Conservation (phyloP, 805 yeast genomes). For the Pichia sporocuriosa region DNA sequence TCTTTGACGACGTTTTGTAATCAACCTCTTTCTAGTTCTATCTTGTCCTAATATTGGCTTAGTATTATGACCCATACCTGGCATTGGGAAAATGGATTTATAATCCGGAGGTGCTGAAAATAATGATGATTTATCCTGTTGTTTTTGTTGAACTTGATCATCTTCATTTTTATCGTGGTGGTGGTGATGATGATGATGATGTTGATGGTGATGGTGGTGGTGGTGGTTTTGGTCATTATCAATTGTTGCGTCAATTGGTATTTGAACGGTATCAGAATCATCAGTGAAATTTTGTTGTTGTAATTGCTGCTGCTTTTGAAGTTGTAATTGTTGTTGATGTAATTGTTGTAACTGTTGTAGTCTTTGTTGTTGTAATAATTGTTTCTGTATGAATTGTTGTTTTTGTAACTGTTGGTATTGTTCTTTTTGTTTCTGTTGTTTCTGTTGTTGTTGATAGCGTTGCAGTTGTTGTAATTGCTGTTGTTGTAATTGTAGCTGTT, state of each 20-base stretch:
- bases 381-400: slow-evolving; percentile 4
- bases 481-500: slow-evolving; percentile 7
- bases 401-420: slow-evolving; percentile 6
- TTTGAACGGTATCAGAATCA: background rate
- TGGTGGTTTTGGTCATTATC: too few species aligned
- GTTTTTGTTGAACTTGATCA: too few species aligned
- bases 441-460: background rate
- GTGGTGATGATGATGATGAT: slow-evolving; percentile 1
- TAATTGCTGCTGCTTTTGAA: background rate
- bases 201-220: too few species aligned
- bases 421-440: slow-evolving; percentile 2
- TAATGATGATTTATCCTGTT: too few species aligned
- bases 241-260: too few species aligned
- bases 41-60: slow-evolving; percentile 12
- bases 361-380: background rate
- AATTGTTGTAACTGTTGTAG: slow-evolving; percentile 2
- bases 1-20: slow-evolving; percentile 13
- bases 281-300: background rate
- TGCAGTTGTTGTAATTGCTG: slow-evolving; percentile 9
- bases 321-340: slow-evolving; percentile 4
- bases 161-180: background rate
- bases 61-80: slow-evolving; percentile 18
- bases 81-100: slow-evolving; percentile 24
- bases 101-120: slow-evolving; percentile 18
- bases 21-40: slow-evolving; percentile 10